Evolutionary conservation across 129 eudicot genomes (phyloP).

Genomic region (Arctium minus): DNA sequence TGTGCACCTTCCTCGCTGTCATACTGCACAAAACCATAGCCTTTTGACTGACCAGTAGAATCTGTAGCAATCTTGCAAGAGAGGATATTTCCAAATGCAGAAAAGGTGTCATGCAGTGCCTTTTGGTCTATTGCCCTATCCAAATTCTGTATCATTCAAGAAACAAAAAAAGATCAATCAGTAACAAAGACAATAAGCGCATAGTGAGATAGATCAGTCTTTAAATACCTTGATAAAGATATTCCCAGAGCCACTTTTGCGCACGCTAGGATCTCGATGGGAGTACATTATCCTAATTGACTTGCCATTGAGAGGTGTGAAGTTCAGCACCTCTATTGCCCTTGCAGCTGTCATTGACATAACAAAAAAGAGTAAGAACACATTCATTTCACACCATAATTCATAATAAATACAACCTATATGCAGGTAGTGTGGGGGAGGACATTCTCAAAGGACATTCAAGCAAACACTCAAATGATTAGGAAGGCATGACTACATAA

Average conservation of each 20-base stretch:
- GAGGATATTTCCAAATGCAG: conserved; percentile 70
- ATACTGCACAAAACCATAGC: conserved; percentile 95
- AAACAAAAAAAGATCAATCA: not conserved
- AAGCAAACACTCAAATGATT: not conserved
- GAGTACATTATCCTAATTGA: conserved; percentile 89
- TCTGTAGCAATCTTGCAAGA: conserved; percentile 95
- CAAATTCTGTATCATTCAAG: conserved; percentile 51
- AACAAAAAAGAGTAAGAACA: not conserved
- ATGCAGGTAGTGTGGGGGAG: too few relatives aligned
- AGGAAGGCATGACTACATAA: not conserved
- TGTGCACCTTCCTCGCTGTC: conserved; percentile 80
- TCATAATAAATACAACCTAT: not conserved
- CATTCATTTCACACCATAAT: not conserved
- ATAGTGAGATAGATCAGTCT: not conserved
- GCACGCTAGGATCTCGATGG: conserved; percentile 74
- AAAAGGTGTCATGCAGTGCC: conserved; percentile 82
- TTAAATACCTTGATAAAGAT: conserved; percentile 75
- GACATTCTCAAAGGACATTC: not conserved
- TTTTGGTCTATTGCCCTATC: conserved; percentile 90
- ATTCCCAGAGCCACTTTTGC: conserved; percentile 81
- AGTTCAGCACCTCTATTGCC: conserved; percentile 77
- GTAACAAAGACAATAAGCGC: not conserved
- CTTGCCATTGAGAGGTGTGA: conserved; percentile 79
- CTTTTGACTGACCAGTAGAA: conserved; percentile 74
- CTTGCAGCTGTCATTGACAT: conserved; percentile 60